phyloP scores from a whole-genome alignment of 495 filamentous ascomycete genomes.

The Lepidopterella palustris region DNA sequence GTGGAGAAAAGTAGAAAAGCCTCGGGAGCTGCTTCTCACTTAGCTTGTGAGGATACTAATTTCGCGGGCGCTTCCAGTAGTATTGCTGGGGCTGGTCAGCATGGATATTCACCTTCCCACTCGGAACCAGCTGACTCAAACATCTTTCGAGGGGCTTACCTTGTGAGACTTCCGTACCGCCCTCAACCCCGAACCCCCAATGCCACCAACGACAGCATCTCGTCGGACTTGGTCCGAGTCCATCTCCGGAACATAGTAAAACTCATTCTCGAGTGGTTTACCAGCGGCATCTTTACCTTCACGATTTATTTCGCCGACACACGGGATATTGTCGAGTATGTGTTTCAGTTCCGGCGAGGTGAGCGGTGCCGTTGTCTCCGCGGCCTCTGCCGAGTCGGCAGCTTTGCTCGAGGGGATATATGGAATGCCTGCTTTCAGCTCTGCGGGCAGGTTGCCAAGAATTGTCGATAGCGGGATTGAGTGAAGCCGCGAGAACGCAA shows the following conservation, averaged over 20 bases:
- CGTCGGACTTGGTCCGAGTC: conserved; percentile 74
- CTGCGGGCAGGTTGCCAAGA: conserved; percentile 71
- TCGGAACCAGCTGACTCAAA: background rate
- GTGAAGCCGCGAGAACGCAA: conserved; percentile 93
- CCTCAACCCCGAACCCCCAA: conserved; percentile 80
- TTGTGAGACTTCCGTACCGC: conserved; percentile 92
- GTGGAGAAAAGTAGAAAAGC: too few species aligned
- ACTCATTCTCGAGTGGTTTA: conserved; percentile 88
- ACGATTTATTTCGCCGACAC: conserved; percentile 79
- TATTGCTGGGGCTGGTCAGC: conserved; percentile 36
- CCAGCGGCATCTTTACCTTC: conserved; percentile 96
- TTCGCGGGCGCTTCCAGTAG: conserved; percentile 39
- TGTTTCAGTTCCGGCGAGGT: conserved; percentile 49
- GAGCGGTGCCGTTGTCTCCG: conserved; percentile 10
- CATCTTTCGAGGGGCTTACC: conserved; percentile 46
- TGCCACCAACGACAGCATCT: conserved; percentile 73
- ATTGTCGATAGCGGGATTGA: conserved; percentile 87
- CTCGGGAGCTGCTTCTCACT: too few species aligned
- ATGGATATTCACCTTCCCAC: background rate
- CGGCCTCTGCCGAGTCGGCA: conserved; percentile 2
- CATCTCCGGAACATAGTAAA: conserved; percentile 91
- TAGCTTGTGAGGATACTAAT: background rate
- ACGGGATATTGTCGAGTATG: conserved; percentile 64
- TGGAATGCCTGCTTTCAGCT: conserved; percentile 41
- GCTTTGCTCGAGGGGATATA: background rate